These are phyloP conservation scores for Rhizophagus sp. DNA, from an alignment of 192 early-diverging fungal genomes.

Conservation along the genomic window DNA sequence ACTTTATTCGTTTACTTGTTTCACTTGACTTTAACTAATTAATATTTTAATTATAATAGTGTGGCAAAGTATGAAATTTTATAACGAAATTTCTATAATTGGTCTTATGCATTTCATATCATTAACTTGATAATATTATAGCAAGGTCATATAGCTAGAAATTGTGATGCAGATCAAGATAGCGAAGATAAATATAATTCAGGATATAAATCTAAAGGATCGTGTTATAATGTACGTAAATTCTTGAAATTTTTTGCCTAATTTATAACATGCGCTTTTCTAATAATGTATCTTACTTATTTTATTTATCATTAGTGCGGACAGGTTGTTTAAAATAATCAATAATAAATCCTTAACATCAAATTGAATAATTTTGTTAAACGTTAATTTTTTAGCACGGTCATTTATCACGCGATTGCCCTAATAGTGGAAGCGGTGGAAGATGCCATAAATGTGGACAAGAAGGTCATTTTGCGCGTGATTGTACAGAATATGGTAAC, in stretches of 20 bases:
- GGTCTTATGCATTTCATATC: neutral
- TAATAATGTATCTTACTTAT: neutral
- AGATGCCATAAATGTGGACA: slow-evolving; percentile 3
- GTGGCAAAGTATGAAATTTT: slow-evolving; percentile 3
- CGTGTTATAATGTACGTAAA: neutral
- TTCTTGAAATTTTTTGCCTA: neutral
- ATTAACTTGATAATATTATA: neutral
- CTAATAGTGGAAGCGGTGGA: neutral
- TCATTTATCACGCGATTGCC: slow-evolving; percentile 8
- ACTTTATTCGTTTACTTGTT: neutral
- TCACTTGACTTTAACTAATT: neutral
- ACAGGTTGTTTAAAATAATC: neutral
- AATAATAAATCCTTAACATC: neutral
- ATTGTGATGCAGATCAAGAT: neutral
- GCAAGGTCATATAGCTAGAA: neutral
- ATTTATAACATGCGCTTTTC: neutral
- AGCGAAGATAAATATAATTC: neutral
- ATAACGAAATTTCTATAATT: neutral
- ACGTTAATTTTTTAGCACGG: neutral
- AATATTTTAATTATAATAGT: neutral
- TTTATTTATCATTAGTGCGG: slow-evolving; percentile 5
- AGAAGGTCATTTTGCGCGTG: slow-evolving; percentile 11
- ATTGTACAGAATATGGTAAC: neutral
- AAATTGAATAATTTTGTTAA: neutral
- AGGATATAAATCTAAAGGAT: neutral